Evolutionary conservation across 495 filamentous ascomycete genomes (phyloP).

Genomic region (Penicillium longicatenatum): DNA sequence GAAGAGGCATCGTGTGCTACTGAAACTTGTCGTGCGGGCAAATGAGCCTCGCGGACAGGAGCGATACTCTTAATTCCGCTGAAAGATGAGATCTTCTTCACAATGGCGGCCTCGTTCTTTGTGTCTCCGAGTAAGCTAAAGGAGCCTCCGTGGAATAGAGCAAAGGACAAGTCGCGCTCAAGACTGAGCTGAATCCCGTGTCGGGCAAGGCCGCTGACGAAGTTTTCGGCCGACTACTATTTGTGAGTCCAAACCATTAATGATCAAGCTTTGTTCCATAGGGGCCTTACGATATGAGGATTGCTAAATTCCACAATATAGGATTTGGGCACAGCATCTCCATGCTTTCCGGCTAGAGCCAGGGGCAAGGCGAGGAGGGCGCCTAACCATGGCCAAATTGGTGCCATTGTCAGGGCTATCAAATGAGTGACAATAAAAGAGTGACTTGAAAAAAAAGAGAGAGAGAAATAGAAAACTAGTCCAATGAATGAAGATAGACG

Average conservation of each 20-base stretch:
- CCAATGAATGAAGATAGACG: too few species aligned
- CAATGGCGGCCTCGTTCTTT: slow-evolving; percentile 8
- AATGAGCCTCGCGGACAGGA: slow-evolving; percentile 14
- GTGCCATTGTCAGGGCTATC: too few species aligned
- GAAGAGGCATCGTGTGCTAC: slow-evolving; percentile 1
- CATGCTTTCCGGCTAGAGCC: slow-evolving; percentile 16
- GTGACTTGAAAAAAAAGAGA: slow-evolving; percentile 3
- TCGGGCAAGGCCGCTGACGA: slow-evolving; percentile 12
- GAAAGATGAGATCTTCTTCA: slow-evolving; percentile 17
- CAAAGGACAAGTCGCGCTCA: slow-evolving; percentile 14
- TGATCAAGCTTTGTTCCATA: not conserved
- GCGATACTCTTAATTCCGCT: slow-evolving; percentile 18
- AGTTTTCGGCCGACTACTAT: slow-evolving; percentile 13
- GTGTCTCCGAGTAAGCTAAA: slow-evolving; percentile 14
- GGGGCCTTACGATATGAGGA: slow-evolving; percentile 9
- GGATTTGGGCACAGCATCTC: slow-evolving; percentile 15
- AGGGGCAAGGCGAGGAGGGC: slow-evolving; percentile 15
- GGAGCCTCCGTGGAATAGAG: slow-evolving; percentile 23
- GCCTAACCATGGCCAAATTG: slow-evolving; percentile 13
- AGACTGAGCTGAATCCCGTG: slow-evolving; percentile 15
- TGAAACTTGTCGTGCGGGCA: slow-evolving; percentile 1
- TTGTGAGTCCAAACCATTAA: not conserved
- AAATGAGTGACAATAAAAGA: slow-evolving; percentile 1
- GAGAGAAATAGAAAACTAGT: not conserved
- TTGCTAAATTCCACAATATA: slow-evolving; percentile 28